A percentile compares a stretch with the other conserved stretches of the same genome.
phyloP scores from a whole-genome alignment of 1,284 basidiomycete species.

The Ganoderma boninense region DNA sequence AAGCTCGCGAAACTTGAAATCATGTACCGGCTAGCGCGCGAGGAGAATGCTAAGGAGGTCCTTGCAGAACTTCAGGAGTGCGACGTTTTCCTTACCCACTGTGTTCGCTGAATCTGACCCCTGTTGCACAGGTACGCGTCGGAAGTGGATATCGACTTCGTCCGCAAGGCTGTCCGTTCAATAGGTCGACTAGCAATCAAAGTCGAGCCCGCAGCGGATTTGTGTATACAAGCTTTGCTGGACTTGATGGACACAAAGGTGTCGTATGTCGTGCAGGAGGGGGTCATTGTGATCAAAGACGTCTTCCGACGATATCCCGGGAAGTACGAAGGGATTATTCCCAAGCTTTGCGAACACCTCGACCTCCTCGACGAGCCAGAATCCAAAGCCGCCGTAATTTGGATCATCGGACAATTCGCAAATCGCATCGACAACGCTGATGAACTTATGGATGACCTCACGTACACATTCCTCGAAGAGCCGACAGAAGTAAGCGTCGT shows the following conservation, averaged over 20 bases:
- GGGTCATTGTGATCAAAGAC: conserved; percentile 97
- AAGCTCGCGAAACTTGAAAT: conserved; percentile 99
- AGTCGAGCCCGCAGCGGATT: conserved; percentile 89
- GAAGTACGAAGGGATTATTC: conserved; percentile 95
- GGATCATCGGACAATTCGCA: conserved; percentile 98
- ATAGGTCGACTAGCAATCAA: conserved; percentile 98
- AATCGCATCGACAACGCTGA: conserved; percentile 97
- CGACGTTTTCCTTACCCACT: conserved; percentile 38
- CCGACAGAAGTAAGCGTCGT: conserved; percentile 75
- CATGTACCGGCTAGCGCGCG: conserved; percentile 94
- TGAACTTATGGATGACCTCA: conserved; percentile 92
- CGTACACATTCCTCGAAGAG: conserved; percentile 94
- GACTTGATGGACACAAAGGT: conserved; percentile 93
- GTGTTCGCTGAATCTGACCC: conserved; percentile 12
- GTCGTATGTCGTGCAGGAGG: conserved; percentile 97
- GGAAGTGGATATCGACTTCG: conserved; percentile 98
- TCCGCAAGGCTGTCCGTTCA: conserved; percentile 95
- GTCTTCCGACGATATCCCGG: conserved; percentile 98
- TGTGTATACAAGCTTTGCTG: conserved; percentile 90
- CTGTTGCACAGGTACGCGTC: conserved; percentile 83
- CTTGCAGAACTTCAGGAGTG: conserved; percentile 95
- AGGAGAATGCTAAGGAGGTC: conserved; percentile 92
- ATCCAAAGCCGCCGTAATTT: conserved; percentile 96
- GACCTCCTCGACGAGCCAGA: conserved; percentile 96
- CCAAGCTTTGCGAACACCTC: conserved; percentile 90